Base-by-base conservation (phyloP, 2,329 filamentous ascomycete genomes). In the Hypoxylon sp. region DNA sequence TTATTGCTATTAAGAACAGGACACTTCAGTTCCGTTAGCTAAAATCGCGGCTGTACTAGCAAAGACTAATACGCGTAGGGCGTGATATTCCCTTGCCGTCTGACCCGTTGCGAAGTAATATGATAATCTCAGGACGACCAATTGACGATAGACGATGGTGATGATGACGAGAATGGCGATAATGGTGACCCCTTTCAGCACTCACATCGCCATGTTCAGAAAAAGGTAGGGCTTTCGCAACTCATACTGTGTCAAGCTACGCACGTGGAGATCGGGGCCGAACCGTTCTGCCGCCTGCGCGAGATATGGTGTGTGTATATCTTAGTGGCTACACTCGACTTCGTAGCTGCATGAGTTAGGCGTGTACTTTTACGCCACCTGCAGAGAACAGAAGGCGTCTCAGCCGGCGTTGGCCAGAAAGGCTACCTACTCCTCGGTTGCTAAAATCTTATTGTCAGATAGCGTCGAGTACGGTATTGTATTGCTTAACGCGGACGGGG, bases 221-320 rank as follows among this genome's bases (percentile, higher is more conserved):
- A 31, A 38, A 29, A 23, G 13, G 42, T 52, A 54, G 47, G 42
- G 43, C 49, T 49, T 47, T 60, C 48, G 55, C 49, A 59, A 48
- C 37, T 40, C 37, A n/a, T 40, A 40, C 37, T 49, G 43, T 42
- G 29, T 48, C 15, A 55, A 42, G 35, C 31, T 54, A 45, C 31
- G 23, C 51, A 51, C 54, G 37, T 61, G 33, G 38, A 33, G 20
- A 48, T 62, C 61, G 51, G 50, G 23, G 48, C 58, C 57, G 61
- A 56, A 47, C 45, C 20, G 42, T 26, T 15, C 29, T 20, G 18
- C 31, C 31, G 31, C 48, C 23, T 52, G 20, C 43, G 43, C 35
- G n/a, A n/a, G n/a, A n/a, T n/a, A n/a, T n/a, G n/a, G n/a, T n/a
- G n/a, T n/a, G n/a, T n/a, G n/a, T n/a, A n/a, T n/a, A n/a, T n/a